Percentiles rank a stretch among this genome's conserved stretches.
Conservation (phyloP, 2,329 filamentous ascomycete genomes). For the Cladophialophora psammophila region DNA sequence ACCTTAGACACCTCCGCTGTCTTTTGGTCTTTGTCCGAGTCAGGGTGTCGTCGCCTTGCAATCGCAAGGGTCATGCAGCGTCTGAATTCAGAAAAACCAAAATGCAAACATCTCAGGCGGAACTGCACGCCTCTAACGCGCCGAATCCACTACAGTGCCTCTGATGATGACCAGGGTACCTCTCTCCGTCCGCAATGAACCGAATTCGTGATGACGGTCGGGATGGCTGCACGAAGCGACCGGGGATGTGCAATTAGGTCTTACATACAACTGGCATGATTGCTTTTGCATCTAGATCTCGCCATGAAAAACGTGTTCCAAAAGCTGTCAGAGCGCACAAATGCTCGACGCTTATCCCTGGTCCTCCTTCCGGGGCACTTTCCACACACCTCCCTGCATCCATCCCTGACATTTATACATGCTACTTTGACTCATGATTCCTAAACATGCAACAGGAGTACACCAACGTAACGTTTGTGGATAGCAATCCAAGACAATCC, state of each 20-base stretch:
- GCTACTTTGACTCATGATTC: not conserved
- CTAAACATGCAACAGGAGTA: not conserved
- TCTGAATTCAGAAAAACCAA: not conserved
- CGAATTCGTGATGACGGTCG: not conserved
- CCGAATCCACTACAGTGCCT: not conserved
- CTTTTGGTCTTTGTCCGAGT: not conserved
- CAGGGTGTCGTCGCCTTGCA: not conserved
- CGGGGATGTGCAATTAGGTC: not conserved
- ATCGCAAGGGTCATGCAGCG: no score
- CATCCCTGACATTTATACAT: not conserved
- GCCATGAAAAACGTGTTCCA: not conserved
- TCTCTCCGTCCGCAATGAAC: not conserved
- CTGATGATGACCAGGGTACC: not conserved
- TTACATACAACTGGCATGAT: not conserved
- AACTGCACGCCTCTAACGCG: not conserved
- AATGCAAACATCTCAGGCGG: not conserved
- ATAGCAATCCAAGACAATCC: not conserved
- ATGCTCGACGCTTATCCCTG: not conserved
- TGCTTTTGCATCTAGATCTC: not conserved
- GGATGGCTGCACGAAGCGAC: not conserved
- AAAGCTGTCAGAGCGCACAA: not conserved
- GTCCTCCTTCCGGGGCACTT: not conserved
- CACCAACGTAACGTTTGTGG: not conserved
- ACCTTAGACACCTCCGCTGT: not conserved
- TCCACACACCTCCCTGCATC: not conserved